These are phyloP conservation scores for Candida anutae DNA, from an alignment of 1,139 yeast genomes.

Conservation along the genomic window DNA sequence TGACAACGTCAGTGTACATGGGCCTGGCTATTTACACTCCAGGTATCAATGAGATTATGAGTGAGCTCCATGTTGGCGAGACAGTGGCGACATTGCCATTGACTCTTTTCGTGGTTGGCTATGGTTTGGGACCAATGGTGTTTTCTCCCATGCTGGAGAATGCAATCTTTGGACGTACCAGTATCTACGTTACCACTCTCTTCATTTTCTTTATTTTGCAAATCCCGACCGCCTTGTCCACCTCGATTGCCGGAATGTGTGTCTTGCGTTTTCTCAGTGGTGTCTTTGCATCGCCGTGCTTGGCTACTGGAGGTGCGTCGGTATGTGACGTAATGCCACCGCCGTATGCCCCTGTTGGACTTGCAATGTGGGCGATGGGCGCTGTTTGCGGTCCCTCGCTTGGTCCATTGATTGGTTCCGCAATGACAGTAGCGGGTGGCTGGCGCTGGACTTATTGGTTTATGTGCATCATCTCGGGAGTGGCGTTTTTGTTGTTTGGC, in stretches of 20 bases:
- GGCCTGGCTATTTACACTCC: slow-evolving; percentile 59
- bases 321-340: slow-evolving; percentile 19
- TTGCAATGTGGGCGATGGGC: slow-evolving; percentile 28
- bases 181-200: slow-evolving; percentile 22
- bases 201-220: slow-evolving; percentile 25
- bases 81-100: slow-evolving; percentile 26
- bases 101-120: slow-evolving; percentile 30
- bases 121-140: slow-evolving; percentile 33
- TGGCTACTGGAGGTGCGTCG: slow-evolving; percentile 33
- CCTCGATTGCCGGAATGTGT: slow-evolving; percentile 23
- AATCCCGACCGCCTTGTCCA: slow-evolving; percentile 21
- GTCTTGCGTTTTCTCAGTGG: slow-evolving; percentile 28
- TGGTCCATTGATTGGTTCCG: slow-evolving; percentile 32
- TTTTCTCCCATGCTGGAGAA: slow-evolving; percentile 32
- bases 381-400: slow-evolving; percentile 30
- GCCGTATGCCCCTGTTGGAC: slow-evolving; percentile 24
- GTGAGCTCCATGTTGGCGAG: slow-evolving; percentile 17
- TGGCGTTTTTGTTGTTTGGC: slow-evolving; percentile 16
- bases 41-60: slow-evolving; percentile 28
- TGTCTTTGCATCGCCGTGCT: slow-evolving; percentile 27
- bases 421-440: slow-evolving; percentile 18
- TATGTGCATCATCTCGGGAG: slow-evolving; percentile 23
- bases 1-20: slow-evolving; percentile 50
- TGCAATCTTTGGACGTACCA: slow-evolving; percentile 46
- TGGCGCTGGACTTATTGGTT: slow-evolving; percentile 39